Percentiles rank a stretch among this genome's conserved stretches.
Conservation (phyloP, 352 stramenopile species). For the Pythium monospermum region DNA sequence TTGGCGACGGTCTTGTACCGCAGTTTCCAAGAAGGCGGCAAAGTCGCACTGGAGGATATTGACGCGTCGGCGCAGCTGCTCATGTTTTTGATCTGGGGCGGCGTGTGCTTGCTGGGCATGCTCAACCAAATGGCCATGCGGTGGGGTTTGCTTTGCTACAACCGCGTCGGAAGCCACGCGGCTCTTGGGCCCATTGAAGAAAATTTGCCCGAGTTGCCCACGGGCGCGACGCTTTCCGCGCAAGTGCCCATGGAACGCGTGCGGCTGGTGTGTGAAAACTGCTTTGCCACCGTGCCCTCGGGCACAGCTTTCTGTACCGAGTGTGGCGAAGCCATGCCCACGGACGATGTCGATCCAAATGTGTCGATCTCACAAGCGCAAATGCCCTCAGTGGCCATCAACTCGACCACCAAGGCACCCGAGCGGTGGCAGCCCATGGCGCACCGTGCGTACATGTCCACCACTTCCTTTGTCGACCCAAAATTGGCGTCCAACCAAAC, state of each 20-base stretch:
- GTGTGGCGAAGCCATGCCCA: constrained; percentile 82
- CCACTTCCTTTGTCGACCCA: constrained; percentile 85
- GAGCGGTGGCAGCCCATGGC: constrained; percentile 83
- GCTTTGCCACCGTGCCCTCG: constrained; percentile 77
- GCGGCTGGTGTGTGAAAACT: constrained; percentile 86
- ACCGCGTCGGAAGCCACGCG: constrained; percentile 74
- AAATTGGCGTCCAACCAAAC: constrained; percentile 67
- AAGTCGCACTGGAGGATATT: constrained; percentile 40
- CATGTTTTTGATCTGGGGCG: constrained; percentile 81
- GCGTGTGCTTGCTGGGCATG: constrained; percentile 46
- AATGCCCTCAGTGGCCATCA: constrained; percentile 81
- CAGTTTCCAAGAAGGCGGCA: constrained; percentile 63
- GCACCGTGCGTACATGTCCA: constrained; percentile 80
- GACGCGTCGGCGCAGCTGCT: constrained; percentile 50
- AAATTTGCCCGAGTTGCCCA: constrained; percentile 67
- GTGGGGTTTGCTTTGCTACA: constrained; percentile 88
- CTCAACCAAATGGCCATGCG: constrained; percentile 84
- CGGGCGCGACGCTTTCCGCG: constrained; percentile 54
- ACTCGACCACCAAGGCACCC: constrained; percentile 65
- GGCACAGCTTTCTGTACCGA: constrained; percentile 87
- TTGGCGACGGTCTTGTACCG: constrained; percentile 59
- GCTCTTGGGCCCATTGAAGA: constrained; percentile 64
- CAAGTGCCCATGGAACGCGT: constrained; percentile 56
- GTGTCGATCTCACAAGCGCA: constrained; percentile 86
- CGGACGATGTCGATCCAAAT: constrained; percentile 64